These are phyloP conservation scores for Ceratobasidium sp. DNA, from an alignment of 1,284 basidiomycete species.

Conservation along the genomic window DNA sequence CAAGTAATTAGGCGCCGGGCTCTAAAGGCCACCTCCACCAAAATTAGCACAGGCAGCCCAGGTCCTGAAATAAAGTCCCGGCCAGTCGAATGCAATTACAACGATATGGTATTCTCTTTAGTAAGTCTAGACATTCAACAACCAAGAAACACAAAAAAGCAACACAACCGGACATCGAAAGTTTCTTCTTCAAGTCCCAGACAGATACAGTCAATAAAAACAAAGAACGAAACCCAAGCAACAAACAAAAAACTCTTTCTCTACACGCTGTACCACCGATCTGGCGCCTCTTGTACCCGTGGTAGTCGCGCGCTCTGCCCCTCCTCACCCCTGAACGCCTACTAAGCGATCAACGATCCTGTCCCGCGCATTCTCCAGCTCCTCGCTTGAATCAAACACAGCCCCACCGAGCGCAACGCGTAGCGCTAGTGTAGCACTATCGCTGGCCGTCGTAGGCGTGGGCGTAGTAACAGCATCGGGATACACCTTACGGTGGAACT, in stretches of 20 bases:
- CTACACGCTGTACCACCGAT: too few relatives aligned
- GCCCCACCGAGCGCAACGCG: conserved; percentile 36
- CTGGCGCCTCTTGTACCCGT: too few relatives aligned
- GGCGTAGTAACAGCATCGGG: conserved; percentile 33
- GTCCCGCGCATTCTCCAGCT: conserved; percentile 45
- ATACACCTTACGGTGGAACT: conserved; percentile 41
- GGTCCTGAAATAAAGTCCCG: too few relatives aligned
- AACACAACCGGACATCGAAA: not conserved
- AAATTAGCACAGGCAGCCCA: too few relatives aligned
- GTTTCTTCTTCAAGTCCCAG: not conserved
- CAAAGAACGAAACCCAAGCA: conserved; percentile 15
- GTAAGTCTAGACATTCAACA: not conserved
- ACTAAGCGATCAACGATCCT: conserved; percentile 39
- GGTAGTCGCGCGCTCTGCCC: too few relatives aligned
- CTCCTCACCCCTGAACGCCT: not conserved
- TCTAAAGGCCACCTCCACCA: too few relatives aligned
- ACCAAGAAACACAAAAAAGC: conserved; percentile 2
- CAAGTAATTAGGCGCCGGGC: too few relatives aligned
- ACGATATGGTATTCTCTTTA: not conserved
- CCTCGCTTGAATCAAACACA: conserved; percentile 43
- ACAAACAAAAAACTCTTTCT: not conserved
- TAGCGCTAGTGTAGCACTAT: conserved; percentile 23
- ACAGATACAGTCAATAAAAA: not conserved
- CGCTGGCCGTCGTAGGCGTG: conserved; percentile 5
- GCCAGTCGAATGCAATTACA: too few relatives aligned